These are phyloP conservation scores for Thielaviopsis euricoi DNA, from an alignment of 2,329 filamentous ascomycete species.

Conservation along the genomic window DNA sequence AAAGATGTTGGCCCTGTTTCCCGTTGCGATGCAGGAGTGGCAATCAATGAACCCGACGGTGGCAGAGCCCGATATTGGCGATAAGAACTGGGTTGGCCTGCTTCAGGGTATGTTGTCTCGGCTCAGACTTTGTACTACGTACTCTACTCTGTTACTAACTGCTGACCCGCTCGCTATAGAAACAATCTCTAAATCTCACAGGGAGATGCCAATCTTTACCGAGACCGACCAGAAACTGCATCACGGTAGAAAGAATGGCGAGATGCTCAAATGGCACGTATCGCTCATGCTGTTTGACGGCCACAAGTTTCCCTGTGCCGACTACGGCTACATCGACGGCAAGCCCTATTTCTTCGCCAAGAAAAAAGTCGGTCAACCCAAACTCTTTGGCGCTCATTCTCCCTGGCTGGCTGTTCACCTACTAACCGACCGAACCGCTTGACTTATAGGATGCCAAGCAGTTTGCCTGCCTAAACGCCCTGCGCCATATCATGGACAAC, in stretches of 20 bases:
- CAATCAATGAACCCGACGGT: not conserved
- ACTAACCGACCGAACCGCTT: no score
- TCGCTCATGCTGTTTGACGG: not conserved
- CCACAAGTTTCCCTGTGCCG: conserved; percentile 16
- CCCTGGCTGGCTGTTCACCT: no score
- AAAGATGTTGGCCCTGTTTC: not conserved
- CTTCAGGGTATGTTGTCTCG: conserved; percentile 2
- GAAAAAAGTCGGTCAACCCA: conserved; percentile 27
- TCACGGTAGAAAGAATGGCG: conserved; percentile 1
- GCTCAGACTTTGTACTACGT: no score
- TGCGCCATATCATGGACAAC: conserved; percentile 19
- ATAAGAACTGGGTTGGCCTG: conserved; percentile 3
- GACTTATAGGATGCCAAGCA: conserved; percentile 34
- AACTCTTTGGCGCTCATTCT: no score
- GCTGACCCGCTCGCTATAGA: not conserved
- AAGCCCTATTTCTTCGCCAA: conserved; percentile 22
- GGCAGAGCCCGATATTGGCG: not conserved
- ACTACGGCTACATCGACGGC: conserved; percentile 20
- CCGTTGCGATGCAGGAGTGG: not conserved
- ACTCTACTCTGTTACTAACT: not conserved
- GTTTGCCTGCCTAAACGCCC: conserved; percentile 33
- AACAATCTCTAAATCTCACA: not conserved
- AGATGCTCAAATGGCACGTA: not conserved
- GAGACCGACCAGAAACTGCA: not conserved
- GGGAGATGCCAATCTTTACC: not conserved